Evolutionary conservation across 2,329 filamentous ascomycete genomes (phyloP).

Genomic region (Ceratocystis diversiconidia): DNA sequence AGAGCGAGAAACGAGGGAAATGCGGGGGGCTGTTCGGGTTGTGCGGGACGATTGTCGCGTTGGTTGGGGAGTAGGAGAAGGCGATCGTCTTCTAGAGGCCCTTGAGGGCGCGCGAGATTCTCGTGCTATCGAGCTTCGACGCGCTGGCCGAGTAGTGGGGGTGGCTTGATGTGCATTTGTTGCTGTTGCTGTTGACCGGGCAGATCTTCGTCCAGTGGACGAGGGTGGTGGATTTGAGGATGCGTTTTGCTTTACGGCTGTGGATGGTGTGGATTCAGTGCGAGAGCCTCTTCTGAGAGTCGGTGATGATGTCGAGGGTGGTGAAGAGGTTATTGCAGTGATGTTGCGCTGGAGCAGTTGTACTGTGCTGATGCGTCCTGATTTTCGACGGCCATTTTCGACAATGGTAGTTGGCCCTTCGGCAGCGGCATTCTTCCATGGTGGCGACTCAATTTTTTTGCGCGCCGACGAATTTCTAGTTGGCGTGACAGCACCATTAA

Average conservation of each 20-base stretch:
- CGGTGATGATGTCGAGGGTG: background rate
- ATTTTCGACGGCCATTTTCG: constrained; percentile 55
- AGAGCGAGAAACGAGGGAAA: background rate
- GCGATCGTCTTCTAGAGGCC: constrained; percentile 22
- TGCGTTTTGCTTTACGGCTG: background rate
- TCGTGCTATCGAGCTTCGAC: background rate
- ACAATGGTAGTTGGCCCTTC: constrained; percentile 81
- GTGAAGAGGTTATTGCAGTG: background rate
- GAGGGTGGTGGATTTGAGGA: background rate
- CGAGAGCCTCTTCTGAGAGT: background rate
- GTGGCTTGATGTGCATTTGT: background rate
- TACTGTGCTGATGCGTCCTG: constrained; percentile 46
- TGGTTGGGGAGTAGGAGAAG: constrained; percentile 22
- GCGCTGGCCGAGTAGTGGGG: background rate
- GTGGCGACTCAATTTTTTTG: constrained; percentile 55
- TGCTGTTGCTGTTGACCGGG: background rate
- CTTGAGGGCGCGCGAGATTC: constrained; percentile 7
- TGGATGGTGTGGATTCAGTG: background rate
- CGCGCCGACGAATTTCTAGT: constrained; percentile 27
- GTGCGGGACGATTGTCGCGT: constrained; percentile 26
- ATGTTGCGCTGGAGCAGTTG: constrained; percentile 6
- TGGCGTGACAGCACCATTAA: constrained; percentile 24
- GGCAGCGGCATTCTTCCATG: constrained; percentile 77
- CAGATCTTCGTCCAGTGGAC: background rate
- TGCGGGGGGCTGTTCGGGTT: constrained; percentile 25